Evolutionary conservation across 1,139 yeast species (phyloP).

Genomic region (Geotrichum klebahnii): DNA sequence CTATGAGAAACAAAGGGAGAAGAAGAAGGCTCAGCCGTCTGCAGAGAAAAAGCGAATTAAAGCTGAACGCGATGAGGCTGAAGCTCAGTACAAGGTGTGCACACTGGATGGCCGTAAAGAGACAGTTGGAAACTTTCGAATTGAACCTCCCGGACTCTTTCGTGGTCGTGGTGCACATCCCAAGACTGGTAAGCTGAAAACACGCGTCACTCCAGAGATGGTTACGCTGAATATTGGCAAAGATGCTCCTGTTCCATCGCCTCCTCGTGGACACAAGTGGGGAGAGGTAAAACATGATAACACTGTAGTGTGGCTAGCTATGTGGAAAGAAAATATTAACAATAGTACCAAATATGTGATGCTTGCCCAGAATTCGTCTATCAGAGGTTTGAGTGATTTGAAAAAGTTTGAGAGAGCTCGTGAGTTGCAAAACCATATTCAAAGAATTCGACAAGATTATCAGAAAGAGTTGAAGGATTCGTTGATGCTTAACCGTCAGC

Average conservation of each 20-base stretch:
- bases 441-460: constrained; percentile 71
- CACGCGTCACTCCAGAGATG: constrained; percentile 81
- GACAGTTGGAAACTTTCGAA: constrained; percentile 86
- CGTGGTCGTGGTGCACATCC: constrained; percentile 98
- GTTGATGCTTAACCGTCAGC: constrained; percentile 80
- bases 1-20: constrained; percentile 67
- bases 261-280: constrained; percentile 89
- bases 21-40: constrained; percentile 60
- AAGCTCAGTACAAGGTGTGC: constrained; percentile 80
- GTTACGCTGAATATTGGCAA: constrained; percentile 78
- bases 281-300: constrained; percentile 84
- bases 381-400: constrained; percentile 86
- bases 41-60: constrained; percentile 72
- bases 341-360: constrained; percentile 82
- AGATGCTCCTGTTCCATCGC: constrained; percentile 67
- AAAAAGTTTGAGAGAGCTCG: constrained; percentile 93
- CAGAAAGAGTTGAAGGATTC: constrained; percentile 63
- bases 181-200: constrained; percentile 74
- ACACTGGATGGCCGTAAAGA: constrained; percentile 81
- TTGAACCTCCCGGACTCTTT: constrained; percentile 94
- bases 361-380: constrained; percentile 84
- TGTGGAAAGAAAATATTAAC: constrained; percentile 93
- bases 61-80: constrained; percentile 66
- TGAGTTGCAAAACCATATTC: constrained; percentile 69
- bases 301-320: constrained; percentile 92